Percentiles rank a stretch among this genome's conserved stretches.
These are phyloP conservation scores for Uronychia binucleata DNA, from an alignment of 73 alveolate species.

Conservation along the genomic window DNA sequence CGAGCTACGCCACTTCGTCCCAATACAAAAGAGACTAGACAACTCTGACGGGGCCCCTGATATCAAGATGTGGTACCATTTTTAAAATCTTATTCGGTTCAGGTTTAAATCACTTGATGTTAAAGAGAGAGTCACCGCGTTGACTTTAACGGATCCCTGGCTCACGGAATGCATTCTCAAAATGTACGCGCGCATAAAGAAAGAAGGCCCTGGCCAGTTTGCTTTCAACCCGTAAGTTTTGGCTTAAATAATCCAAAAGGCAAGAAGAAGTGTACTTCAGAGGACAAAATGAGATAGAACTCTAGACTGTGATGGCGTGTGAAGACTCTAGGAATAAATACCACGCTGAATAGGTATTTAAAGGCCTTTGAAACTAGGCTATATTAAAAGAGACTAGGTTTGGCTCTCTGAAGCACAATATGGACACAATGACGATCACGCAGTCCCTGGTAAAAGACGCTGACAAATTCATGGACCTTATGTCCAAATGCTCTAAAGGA, in stretches of 20 bases:
- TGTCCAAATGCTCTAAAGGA: too few relatives aligned
- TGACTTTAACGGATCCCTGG: not conserved
- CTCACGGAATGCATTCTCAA: not conserved
- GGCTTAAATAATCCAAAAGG: not conserved
- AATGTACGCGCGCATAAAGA: not conserved
- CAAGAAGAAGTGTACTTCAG: not conserved
- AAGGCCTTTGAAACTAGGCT: not conserved
- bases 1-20: not conserved
- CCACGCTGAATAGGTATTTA: not conserved
- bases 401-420: not conserved
- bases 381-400: not conserved
- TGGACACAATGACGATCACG: not conserved
- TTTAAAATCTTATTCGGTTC: not conserved
- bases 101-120: not conserved
- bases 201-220: not conserved
- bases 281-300: not conserved
- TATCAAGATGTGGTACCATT: not conserved
- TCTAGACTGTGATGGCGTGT: not conserved
- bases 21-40: not conserved
- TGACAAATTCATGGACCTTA: too few relatives aligned
- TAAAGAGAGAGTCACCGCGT: not conserved
- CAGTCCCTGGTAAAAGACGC: too few relatives aligned
- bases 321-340: not conserved
- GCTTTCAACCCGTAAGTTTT: not conserved
- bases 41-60: not conserved